A percentile compares a stretch with the other conserved stretches of the same genome.
These are phyloP conservation scores for Nitzschia sp. DNA, from an alignment of 108 stramenopile genomes.

Conservation along the genomic window DNA sequence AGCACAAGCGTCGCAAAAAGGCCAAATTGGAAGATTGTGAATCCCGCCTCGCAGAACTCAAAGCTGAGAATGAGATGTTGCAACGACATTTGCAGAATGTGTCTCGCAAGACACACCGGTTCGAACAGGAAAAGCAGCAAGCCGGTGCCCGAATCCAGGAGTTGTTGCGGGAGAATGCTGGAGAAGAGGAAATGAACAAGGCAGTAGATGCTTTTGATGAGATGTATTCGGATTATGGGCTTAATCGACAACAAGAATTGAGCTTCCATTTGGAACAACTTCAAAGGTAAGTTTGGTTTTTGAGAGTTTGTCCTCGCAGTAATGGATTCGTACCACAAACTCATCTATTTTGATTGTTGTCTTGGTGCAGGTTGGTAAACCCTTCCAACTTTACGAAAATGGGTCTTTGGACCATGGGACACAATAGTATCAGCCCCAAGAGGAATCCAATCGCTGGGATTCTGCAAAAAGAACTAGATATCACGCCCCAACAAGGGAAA, in stretches of 20 bases:
- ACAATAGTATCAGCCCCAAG: constrained; percentile 64
- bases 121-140: constrained; percentile 45
- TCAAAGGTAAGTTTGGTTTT: constrained; percentile 51
- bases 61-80: constrained; percentile 64
- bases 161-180: constrained; percentile 33
- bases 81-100: constrained; percentile 63
- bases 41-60: constrained; percentile 41
- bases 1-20: constrained; percentile 57
- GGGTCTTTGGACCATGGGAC: constrained; percentile 83
- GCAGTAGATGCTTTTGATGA: constrained; percentile 58
- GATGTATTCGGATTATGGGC: constrained; percentile 85
- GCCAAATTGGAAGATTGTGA: constrained; percentile 59
- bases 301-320: neutral
- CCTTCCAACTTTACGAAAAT: constrained; percentile 89
- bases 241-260: constrained; percentile 73
- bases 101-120: constrained; percentile 38
- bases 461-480: constrained; percentile 66
- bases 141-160: constrained; percentile 26
- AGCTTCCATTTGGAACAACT: constrained; percentile 84
- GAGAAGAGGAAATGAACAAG: constrained; percentile 33
- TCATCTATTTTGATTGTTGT: neutral
- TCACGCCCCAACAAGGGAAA: constrained; percentile 59
- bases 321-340: neutral
- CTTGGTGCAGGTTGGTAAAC: constrained; percentile 43
- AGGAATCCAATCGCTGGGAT: constrained; percentile 75